Percentiles rank a stretch among this genome's conserved stretches.
Evolutionary conservation across 805 yeast species (phyloP).

Genomic region (Saccharomyces eubayanus): DNA sequence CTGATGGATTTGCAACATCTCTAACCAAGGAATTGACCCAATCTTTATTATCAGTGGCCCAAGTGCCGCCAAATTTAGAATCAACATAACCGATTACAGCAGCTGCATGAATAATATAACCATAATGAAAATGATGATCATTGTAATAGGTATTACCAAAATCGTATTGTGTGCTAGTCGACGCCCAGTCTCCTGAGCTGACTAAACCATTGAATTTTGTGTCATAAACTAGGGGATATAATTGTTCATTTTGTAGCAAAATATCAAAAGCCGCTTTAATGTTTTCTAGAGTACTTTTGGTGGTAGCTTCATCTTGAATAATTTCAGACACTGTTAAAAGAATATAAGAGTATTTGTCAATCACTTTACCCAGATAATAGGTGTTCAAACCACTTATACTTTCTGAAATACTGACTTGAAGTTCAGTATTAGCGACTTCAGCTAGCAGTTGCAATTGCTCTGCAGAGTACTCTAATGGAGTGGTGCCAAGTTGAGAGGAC

Average conservation of each 20-base stretch:
- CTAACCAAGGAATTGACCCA: slow-evolving; percentile 57
- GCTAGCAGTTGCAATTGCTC: slow-evolving; percentile 39
- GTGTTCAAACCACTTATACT: slow-evolving; percentile 37
- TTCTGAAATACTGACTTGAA: slow-evolving; percentile 38
- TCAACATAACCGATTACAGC: slow-evolving; percentile 70
- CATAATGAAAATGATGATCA: slow-evolving; percentile 85
- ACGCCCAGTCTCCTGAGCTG: slow-evolving; percentile 36
- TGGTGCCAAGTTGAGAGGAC: slow-evolving; percentile 28
- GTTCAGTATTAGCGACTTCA: slow-evolving; percentile 39
- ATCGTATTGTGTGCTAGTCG: slow-evolving; percentile 41
- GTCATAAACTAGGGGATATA: slow-evolving; percentile 46
- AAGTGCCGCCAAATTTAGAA: slow-evolving; percentile 31
- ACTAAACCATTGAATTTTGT: slow-evolving; percentile 49
- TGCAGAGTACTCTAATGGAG: slow-evolving; percentile 33
- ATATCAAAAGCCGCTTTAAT: slow-evolving; percentile 39
- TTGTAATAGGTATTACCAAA: slow-evolving; percentile 73
- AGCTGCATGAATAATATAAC: slow-evolving; percentile 76
- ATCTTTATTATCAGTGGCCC: slow-evolving; percentile 40
- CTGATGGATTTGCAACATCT: slow-evolving; percentile 59
- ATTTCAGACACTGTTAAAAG: slow-evolving; percentile 44
- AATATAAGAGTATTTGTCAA: slow-evolving; percentile 52
- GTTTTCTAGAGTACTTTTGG: slow-evolving; percentile 30
- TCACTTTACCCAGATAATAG: slow-evolving; percentile 45
- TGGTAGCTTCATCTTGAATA: slow-evolving; percentile 35
- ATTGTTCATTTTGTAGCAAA: slow-evolving; percentile 37